A percentile compares a stretch with the other conserved stretches of the same genome.
phyloP scores from a whole-genome alignment of 1,284 basidiomycete species.

The Pseudozyma sp. region DNA sequence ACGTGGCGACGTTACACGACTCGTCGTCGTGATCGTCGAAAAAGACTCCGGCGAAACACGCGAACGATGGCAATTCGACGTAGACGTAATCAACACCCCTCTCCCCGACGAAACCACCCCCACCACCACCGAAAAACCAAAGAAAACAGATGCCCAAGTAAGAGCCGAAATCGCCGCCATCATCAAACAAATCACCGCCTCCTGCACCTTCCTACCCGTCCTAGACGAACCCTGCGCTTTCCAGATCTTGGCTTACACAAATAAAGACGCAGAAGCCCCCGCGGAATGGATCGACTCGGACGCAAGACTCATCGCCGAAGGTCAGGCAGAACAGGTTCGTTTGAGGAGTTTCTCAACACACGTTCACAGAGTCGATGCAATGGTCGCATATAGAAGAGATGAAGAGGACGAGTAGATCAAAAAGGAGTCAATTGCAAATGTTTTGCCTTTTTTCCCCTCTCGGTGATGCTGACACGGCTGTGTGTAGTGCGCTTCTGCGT shows the following conservation, averaged over 20 bases:
- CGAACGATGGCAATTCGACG: conserved; percentile 98
- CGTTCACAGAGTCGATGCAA: conserved; percentile 69
- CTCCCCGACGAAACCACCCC: conserved; percentile 5
- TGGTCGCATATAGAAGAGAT: conserved; percentile 70
- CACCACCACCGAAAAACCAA: conserved; percentile 32
- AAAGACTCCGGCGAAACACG: conserved; percentile 90
- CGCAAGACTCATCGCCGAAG: conserved; percentile 91
- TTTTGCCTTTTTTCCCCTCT: too few relatives aligned
- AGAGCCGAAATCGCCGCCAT: conserved; percentile 97
- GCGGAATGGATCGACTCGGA: conserved; percentile 94
- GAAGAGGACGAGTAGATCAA: conserved; percentile 63
- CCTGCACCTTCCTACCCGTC: conserved; percentile 93
- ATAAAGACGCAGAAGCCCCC: conserved; percentile 78
- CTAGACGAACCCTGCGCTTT: conserved; percentile 91
- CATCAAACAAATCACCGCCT: conserved; percentile 97
- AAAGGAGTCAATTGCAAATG: too few relatives aligned
- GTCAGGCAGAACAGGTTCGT: conserved; percentile 93
- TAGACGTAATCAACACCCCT: conserved; percentile 76
- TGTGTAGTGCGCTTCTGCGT: too few relatives aligned
- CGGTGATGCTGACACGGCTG: too few relatives aligned
- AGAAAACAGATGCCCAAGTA: conserved; percentile 84
- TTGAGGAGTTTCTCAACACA: conserved; percentile 70
- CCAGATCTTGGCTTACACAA: conserved; percentile 91
- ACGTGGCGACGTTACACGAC: conserved; percentile 85
- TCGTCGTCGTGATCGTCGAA: conserved; percentile 94